phyloP scores from a whole-genome alignment of 2,329 filamentous ascomycete species.

The Shiraia bambusicola region DNA sequence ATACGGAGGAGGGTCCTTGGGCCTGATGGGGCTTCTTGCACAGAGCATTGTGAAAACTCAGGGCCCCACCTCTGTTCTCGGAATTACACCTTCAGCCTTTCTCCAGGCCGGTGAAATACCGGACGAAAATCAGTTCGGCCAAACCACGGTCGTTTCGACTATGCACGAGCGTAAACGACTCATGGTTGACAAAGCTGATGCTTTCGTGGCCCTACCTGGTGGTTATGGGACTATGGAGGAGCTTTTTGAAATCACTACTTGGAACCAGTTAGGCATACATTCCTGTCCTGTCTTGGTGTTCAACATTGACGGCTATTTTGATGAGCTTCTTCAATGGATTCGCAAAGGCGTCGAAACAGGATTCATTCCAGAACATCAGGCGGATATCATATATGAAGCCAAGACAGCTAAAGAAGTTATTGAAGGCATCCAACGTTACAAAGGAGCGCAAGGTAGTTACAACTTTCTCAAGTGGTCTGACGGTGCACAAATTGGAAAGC shows the following conservation, averaged over 20 bases:
- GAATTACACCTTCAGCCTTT: background rate
- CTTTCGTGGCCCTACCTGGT: constrained; percentile 3
- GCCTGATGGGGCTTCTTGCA: constrained; percentile 3
- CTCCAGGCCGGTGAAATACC: background rate
- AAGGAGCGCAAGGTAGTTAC: too few relatives aligned
- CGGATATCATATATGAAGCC: too few relatives aligned
- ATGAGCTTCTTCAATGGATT: constrained; percentile 3
- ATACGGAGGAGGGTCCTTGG: constrained; percentile 5
- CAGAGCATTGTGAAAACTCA: background rate
- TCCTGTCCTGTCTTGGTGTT: background rate
- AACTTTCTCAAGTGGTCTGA: too few relatives aligned
- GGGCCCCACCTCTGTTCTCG: constrained; percentile 1
- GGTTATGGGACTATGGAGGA: constrained; percentile 6
- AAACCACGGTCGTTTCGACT: background rate
- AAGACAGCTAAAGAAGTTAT: too few relatives aligned
- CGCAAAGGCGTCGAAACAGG: constrained; percentile 1
- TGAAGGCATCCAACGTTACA: too few relatives aligned
- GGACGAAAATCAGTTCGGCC: background rate
- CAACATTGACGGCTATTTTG: constrained; percentile 2
- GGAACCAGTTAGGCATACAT: constrained; percentile 5
- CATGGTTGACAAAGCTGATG: background rate
- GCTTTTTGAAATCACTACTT: constrained; percentile 4
- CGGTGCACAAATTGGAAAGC: too few relatives aligned
- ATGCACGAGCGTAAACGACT: constrained; percentile 4
- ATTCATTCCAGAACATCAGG: background rate